Percentiles rank a stretch among this genome's conserved stretches.
Evolutionary conservation across 768 basidiomycete species (phyloP).

Genomic region (Pleurotus platypus): DNA sequence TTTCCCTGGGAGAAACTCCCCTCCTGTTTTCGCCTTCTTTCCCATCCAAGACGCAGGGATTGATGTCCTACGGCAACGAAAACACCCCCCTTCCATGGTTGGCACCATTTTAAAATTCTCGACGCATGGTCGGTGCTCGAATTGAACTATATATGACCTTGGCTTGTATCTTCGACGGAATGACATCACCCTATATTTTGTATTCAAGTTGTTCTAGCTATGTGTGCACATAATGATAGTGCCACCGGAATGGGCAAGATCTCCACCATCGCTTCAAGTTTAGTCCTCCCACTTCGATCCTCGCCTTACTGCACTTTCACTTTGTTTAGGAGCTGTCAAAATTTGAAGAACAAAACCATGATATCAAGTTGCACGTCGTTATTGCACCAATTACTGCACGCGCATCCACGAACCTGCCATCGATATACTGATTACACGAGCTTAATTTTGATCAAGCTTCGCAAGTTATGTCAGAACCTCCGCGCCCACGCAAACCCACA

Average conservation of each 20-base stretch:
- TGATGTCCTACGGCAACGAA: too few species aligned
- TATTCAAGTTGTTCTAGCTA: not conserved
- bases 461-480: not conserved
- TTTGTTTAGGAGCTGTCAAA: not conserved
- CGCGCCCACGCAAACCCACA: constrained; percentile 1
- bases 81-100: not conserved
- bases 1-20: not conserved
- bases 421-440: constrained; percentile 5
- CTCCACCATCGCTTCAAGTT: not conserved
- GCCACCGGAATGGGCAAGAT: not conserved
- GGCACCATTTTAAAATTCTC: not conserved
- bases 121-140: not conserved
- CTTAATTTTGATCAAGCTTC: constrained; percentile 1
- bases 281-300: not conserved
- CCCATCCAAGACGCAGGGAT: not conserved
- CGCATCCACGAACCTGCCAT: constrained; percentile 1
- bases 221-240: not conserved
- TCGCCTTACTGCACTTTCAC: not conserved
- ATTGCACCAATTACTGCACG: not conserved
- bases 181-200: not conserved
- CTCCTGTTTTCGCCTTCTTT: not conserved
- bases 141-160: not conserved
- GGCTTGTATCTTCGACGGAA: not conserved
- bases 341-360: not conserved
- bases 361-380: not conserved